Percentiles rank a stretch among this genome's conserved stretches.
phyloP scores from a whole-genome alignment of 176 grass and related monocot species.

The Ensete glaucum region DNA sequence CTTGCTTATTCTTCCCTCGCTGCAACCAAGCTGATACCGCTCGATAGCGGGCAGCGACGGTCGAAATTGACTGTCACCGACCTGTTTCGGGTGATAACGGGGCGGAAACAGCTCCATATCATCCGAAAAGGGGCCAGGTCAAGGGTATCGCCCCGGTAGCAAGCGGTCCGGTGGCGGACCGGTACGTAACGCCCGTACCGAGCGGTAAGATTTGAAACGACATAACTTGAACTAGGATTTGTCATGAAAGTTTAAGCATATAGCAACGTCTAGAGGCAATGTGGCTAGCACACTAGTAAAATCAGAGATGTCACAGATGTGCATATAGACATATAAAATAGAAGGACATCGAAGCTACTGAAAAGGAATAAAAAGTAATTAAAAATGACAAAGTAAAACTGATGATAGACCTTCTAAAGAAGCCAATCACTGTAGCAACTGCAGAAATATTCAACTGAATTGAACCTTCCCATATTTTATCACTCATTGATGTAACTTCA shows the following conservation, averaged over 20 bases:
- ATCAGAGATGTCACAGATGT: background rate
- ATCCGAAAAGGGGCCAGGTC: too few relatives aligned
- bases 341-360: conserved; percentile 7
- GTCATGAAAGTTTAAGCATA: background rate
- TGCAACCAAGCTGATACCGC: too few relatives aligned
- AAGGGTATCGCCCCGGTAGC: too few relatives aligned
- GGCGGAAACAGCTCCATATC: too few relatives aligned
- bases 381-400: conserved; percentile 10
- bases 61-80: too few relatives aligned
- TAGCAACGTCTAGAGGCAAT: background rate
- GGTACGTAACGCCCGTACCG: too few relatives aligned
- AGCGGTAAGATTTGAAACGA: too few relatives aligned
- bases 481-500: conserved; percentile 18
- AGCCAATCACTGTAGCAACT: conserved; percentile 36
- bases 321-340: background rate
- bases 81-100: too few relatives aligned
- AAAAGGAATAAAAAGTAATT: background rate
- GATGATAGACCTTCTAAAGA: conserved; percentile 71
- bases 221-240: background rate
- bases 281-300: background rate
- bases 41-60: too few relatives aligned
- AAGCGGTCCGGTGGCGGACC: too few relatives aligned
- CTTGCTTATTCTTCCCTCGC: too few relatives aligned
- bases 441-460: conserved; percentile 54
- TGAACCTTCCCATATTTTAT: conserved; percentile 65